Evolutionary conservation across 441 rosid species (phyloP), one percentile per base, ranked within the genome.

Genomic region (Corymbia calophylla): DNA sequence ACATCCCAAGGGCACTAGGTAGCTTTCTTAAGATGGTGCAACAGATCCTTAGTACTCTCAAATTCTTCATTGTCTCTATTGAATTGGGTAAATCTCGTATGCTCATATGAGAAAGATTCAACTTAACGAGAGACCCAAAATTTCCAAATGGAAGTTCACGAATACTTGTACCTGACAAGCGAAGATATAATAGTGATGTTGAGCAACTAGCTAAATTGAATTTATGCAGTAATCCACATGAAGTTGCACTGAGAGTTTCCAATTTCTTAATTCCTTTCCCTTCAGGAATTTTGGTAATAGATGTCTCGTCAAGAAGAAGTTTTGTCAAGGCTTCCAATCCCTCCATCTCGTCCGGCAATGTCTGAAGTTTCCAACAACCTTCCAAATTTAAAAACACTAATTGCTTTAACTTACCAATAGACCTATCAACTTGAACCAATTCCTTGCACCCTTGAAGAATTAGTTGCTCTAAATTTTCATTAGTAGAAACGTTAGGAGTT

Each of bases 311-410:
- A n/a, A 77, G 13, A 48, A 77, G 21, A 2, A 77, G 85, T 77
- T 77, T 13, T 23, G 51, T 77, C 25, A 77, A 19, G 8, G 86
- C 25, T 81, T 21, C 31, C 5, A 81, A 15, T 6, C 5, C 8
- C 27, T 9, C 18, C 11, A 81, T 47, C 31, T 47, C 53, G 0
- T 47, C 31, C 0, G 86, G 86, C 31, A 81, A n/a, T n/a, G 8
- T 44, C 2, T 29, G 6, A 7, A 81, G n/a, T 11, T 47, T 44
- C 7, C 0, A 0, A 21, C 53, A 81, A 4, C 18, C 7, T 13
- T 4, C 17, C 86, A 81, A 81, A 17, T 47, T 81, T 81, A 81
- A 44, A 3, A 44, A 51, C 9, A 23, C 86, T 29, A 81, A 44
- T 0, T 47, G 31, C 53, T 39, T 29, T 18, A 44, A n/a, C 53